phyloP scores from a whole-genome alignment of 116 monocot species.

The Cymodocea nodosa region DNA sequence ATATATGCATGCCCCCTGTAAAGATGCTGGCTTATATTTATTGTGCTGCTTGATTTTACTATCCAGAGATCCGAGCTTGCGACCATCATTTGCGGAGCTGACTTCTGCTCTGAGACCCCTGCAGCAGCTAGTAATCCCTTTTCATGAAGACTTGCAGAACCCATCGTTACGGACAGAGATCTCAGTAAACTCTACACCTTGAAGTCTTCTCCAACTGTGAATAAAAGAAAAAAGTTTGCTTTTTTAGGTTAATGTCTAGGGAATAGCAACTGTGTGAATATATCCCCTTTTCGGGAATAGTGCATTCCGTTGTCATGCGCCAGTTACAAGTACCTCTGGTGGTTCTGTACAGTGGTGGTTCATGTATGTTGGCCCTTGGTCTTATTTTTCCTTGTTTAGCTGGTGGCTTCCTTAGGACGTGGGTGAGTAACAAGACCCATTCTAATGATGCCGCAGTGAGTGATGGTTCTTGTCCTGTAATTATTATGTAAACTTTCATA shows the following conservation, averaged over 20 bases:
- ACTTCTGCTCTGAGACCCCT: slow-evolving; percentile 51
- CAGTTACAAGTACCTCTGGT: background rate
- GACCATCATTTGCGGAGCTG: slow-evolving; percentile 86
- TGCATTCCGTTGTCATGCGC: background rate
- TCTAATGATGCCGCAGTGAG: too few species aligned
- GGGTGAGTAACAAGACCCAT: too few species aligned
- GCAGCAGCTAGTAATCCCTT: slow-evolving; percentile 52
- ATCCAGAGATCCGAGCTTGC: slow-evolving; percentile 77
- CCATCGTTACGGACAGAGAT: slow-evolving; percentile 43
- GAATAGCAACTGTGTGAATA: slow-evolving; percentile 16
- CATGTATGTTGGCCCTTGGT: background rate
- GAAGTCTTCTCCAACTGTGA: slow-evolving; percentile 16
- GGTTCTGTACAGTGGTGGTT: slow-evolving; percentile 1
- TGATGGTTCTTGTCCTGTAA: too few species aligned
- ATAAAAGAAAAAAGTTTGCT: slow-evolving; percentile 3
- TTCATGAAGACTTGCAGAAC: slow-evolving; percentile 34
- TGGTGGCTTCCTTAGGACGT: too few species aligned
- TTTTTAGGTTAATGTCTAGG: background rate
- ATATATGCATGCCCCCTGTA: background rate
- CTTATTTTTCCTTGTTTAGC: background rate
- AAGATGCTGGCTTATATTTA: background rate
- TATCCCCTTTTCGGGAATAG: background rate
- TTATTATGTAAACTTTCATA: too few species aligned
- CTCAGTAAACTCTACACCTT: slow-evolving; percentile 52
- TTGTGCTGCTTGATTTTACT: slow-evolving; percentile 2